phyloP scores from a whole-genome alignment of 768 basidiomycete species.

The Mycena metata region DNA sequence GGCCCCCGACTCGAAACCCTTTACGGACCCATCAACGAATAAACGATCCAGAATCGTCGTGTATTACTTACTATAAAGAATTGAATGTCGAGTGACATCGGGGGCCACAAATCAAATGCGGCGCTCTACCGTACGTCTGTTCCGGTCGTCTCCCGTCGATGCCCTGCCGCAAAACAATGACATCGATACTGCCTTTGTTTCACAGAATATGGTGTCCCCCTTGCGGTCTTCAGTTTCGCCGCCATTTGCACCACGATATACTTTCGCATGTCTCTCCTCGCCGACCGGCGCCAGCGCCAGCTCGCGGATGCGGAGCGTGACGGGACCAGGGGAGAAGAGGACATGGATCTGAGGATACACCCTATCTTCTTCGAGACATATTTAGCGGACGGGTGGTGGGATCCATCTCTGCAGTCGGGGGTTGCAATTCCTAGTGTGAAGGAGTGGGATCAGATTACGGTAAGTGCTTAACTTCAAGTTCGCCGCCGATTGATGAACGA shows the following conservation, averaged over 20 bases:
- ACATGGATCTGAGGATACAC: slow-evolving; percentile 6
- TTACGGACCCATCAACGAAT: too few species aligned
- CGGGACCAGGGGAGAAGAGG: neutral
- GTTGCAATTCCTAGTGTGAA: neutral
- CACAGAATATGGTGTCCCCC: slow-evolving; percentile 23
- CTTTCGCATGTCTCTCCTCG: slow-evolving; percentile 10
- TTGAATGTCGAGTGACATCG: neutral
- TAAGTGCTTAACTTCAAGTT: neutral
- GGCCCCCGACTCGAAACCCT: too few species aligned
- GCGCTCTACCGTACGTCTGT: slow-evolving; percentile 28
- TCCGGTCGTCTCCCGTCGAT: neutral
- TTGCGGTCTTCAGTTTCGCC: slow-evolving; percentile 21
- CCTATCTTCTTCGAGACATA: slow-evolving; percentile 28
- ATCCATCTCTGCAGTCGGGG: neutral
- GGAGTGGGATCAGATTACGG: slow-evolving; percentile 31
- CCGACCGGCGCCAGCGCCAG: neutral
- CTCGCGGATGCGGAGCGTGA: slow-evolving; percentile 1
- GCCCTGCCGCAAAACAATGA: neutral
- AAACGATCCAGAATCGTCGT: too few species aligned
- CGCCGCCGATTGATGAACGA: neutral
- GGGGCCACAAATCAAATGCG: neutral
- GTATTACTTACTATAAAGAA: too few species aligned
- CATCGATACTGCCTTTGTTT: neutral
- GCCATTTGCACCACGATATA: slow-evolving; percentile 12
- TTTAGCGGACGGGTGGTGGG: neutral